Evolutionary conservation across 2,329 filamentous ascomycete genomes (phyloP).

Genomic region (Periconia sp.): DNA sequence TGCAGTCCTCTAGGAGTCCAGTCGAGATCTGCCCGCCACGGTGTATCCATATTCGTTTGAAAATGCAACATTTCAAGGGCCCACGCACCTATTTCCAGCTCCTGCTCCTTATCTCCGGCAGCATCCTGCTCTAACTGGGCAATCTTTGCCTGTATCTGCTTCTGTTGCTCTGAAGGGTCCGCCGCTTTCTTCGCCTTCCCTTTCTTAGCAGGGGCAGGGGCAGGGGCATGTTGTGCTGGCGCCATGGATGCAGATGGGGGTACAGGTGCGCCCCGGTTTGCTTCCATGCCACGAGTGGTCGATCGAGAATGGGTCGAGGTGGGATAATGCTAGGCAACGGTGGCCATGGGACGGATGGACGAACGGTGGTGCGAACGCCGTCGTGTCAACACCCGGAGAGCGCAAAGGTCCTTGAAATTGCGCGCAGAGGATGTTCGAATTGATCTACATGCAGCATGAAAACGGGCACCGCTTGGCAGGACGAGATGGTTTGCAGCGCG

Average conservation of each 20-base stretch:
- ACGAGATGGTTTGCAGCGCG: slow-evolving; percentile 14
- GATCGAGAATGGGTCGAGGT: slow-evolving; percentile 31
- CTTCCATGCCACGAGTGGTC: slow-evolving; percentile 46
- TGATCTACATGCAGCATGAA: slow-evolving; percentile 3
- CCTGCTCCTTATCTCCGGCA: slow-evolving; percentile 91
- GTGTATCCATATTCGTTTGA: background rate
- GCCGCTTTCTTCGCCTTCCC: slow-evolving; percentile 80
- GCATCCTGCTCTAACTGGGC: slow-evolving; percentile 93
- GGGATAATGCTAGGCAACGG: slow-evolving; percentile 38
- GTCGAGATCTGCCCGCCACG: background rate
- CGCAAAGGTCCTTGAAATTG: background rate
- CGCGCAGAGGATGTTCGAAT: background rate
- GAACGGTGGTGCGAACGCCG: background rate
- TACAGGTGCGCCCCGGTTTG: slow-evolving; percentile 42
- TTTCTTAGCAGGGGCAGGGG: slow-evolving; percentile 67
- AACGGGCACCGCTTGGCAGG: slow-evolving; percentile 13
- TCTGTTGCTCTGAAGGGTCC: slow-evolving; percentile 86
- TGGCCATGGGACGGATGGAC: slow-evolving; percentile 29
- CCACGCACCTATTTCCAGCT: slow-evolving; percentile 82
- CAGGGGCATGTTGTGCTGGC: slow-evolving; percentile 49
- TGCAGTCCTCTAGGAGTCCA: background rate
- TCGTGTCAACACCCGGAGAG: background rate
- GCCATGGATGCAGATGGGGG: slow-evolving; percentile 48
- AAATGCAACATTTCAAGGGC: background rate
- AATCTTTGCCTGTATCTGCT: slow-evolving; percentile 89